These are phyloP conservation scores for Solanum sejunctum DNA, from an alignment of 257 asterid species.

Conservation along the genomic window DNA sequence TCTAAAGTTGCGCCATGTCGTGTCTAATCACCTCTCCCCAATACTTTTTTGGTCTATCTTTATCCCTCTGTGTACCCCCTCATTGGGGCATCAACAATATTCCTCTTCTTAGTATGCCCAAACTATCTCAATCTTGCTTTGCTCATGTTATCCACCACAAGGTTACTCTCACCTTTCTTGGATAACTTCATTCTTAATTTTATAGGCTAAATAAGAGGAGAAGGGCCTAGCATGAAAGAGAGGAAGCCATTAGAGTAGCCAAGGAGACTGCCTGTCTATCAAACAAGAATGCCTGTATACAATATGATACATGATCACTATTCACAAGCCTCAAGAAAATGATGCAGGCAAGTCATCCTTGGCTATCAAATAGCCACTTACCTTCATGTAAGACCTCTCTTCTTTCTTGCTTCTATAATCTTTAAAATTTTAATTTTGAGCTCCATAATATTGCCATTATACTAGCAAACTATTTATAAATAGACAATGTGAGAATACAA, in stretches of 20 bases:
- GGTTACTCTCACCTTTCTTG: too few species aligned
- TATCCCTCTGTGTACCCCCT: too few species aligned
- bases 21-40: too few species aligned
- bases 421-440: background rate
- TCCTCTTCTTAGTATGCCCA: too few species aligned
- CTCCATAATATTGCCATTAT: background rate
- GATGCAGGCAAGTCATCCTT: slow-evolving; percentile 70
- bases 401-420: background rate
- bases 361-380: slow-evolving; percentile 50
- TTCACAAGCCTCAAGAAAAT: background rate
- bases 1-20: too few species aligned
- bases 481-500: background rate
- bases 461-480: background rate
- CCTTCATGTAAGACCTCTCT: slow-evolving; percentile 28
- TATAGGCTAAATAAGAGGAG: background rate
- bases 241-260: slow-evolving; percentile 26
- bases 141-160: too few species aligned
- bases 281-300: background rate
- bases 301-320: background rate
- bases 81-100: too few species aligned
- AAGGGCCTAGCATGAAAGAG: slow-evolving; percentile 22
- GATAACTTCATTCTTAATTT: too few species aligned
- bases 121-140: too few species aligned
- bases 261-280: slow-evolving; percentile 31
- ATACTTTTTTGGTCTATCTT: too few species aligned